Conservation (phyloP, 805 yeast species). For the Saccharomycopsis schoenii region DNA sequence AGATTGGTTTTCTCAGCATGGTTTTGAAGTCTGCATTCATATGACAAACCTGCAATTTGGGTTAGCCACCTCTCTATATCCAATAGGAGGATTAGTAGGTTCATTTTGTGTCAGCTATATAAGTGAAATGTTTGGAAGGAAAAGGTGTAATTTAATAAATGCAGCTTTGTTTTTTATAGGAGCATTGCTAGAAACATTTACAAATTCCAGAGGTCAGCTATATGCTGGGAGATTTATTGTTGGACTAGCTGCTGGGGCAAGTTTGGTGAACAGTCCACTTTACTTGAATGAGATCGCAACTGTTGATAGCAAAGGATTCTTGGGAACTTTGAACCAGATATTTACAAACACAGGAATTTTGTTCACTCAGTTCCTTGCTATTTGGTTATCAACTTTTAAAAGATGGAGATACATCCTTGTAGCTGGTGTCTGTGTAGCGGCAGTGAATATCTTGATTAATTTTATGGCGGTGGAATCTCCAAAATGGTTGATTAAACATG, state of each 20-base stretch:
- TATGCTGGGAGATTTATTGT: constrained; percentile 63
- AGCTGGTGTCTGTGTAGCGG: constrained; percentile 49
- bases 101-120: constrained; percentile 58
- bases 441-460: constrained; percentile 35
- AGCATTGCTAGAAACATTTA: constrained; percentile 45
- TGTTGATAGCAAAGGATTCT: constrained; percentile 50
- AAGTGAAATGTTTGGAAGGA: constrained; percentile 61
- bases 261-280: constrained; percentile 78
- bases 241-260: constrained; percentile 83
- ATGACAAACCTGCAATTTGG: constrained; percentile 55
- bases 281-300: constrained; percentile 79
- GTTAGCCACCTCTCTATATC: constrained; percentile 63
- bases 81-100: constrained; percentile 76
- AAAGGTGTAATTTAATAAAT: constrained; percentile 40
- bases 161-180: constrained; percentile 48
- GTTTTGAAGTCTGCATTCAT: constrained; percentile 37
- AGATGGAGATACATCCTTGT: constrained; percentile 68
- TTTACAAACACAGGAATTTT: constrained; percentile 80
- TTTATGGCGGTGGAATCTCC: constrained; percentile 65
- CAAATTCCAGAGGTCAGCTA: constrained; percentile 35
- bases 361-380: constrained; percentile 65
- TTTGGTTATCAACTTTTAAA: constrained; percentile 50
- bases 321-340: constrained; percentile 88
- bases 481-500: constrained; percentile 58
- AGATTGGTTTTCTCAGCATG: constrained; percentile 31